Base-by-base conservation (phyloP, 148 eudicot genomes). In the Rhododendron griersonianum region DNA sequence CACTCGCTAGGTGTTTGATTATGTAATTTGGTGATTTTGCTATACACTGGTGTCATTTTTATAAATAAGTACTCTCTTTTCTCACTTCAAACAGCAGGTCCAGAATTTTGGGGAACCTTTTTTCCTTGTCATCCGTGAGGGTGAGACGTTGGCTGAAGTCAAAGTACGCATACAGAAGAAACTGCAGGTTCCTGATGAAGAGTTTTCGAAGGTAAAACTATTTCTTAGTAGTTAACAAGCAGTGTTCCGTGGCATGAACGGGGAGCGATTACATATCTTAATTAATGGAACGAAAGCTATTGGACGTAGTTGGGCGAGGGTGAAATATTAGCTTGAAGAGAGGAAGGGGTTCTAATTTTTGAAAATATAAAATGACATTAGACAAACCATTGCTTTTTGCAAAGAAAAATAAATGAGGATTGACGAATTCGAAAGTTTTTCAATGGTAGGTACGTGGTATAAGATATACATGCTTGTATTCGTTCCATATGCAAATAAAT, bases 61-160 rank as follows among this genome's bases (percentile, higher is more conserved):
- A 3, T 6, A 16, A 48, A 33, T 77, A 23, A 45, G 0, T 13
- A 10, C 74, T 55, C 35, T 51, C 83, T 25, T 84, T 25, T 30
- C 75, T 14, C 9, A 19, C 19, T 39, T 80, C 4, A 44, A 39
- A 55, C 93, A 95, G 98, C 99, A 95, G 88, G 90, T 95, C 37
- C 98, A 95, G 87, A 95, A 98, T 87, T 98, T 98, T 86, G 99
- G 99, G 85, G 99, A 98, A 51, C 99, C 99, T 9, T 98, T 98
- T 81, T 93, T 98, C 90, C 87, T 98, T 88, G 94, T 95, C 83
- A 93, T 95, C 78, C 98, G 88, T 78, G 99, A 98, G 88, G 95
- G 93, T 30, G 99, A 98, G 87, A 93, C 96, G 3, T 89, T 98
- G 85, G 94, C 96, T 84, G 98, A 98, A 50, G 89, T 98, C 78